Conservation (phyloP, 2,329 filamentous ascomycete genomes). For the Calonectria leucothoes region DNA sequence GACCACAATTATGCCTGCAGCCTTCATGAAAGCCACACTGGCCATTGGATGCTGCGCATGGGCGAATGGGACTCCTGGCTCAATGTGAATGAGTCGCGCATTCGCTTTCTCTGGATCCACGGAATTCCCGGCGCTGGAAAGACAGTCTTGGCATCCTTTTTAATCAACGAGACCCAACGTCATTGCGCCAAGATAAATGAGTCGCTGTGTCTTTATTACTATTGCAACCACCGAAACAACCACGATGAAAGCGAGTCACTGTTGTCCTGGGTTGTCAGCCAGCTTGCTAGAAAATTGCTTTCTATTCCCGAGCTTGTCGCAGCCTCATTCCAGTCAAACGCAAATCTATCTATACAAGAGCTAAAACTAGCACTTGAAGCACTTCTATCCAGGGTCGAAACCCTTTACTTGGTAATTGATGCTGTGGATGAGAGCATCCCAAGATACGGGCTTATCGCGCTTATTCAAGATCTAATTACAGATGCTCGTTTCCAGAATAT, state of each 20-base stretch:
- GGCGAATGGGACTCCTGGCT: neutral
- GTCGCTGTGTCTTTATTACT: neutral
- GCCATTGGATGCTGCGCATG: neutral
- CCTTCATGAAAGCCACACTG: neutral
- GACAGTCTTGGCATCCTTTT: neutral
- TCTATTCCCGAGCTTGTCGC: neutral
- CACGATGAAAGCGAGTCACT: neutral
- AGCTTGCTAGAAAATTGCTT: neutral
- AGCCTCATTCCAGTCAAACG: neutral
- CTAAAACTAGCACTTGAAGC: neutral
- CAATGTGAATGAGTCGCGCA: neutral
- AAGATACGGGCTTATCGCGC: neutral
- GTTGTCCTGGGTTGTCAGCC: constrained; percentile 1
- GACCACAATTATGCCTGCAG: neutral
- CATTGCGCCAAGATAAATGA: neutral
- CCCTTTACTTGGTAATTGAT: neutral
- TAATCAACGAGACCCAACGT: neutral
- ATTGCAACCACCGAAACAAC: constrained; percentile 5
- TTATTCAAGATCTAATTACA: neutral
- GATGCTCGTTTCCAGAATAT: constrained; percentile 2
- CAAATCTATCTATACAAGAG: neutral
- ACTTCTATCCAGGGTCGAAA: neutral
- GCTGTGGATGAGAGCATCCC: constrained; percentile 6
- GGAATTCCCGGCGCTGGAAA: constrained; percentile 15
- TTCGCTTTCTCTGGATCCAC: neutral